Evolutionary conservation across 1,139 yeast genomes (phyloP).

Genomic region (Suhomyces bokatorum): DNA sequence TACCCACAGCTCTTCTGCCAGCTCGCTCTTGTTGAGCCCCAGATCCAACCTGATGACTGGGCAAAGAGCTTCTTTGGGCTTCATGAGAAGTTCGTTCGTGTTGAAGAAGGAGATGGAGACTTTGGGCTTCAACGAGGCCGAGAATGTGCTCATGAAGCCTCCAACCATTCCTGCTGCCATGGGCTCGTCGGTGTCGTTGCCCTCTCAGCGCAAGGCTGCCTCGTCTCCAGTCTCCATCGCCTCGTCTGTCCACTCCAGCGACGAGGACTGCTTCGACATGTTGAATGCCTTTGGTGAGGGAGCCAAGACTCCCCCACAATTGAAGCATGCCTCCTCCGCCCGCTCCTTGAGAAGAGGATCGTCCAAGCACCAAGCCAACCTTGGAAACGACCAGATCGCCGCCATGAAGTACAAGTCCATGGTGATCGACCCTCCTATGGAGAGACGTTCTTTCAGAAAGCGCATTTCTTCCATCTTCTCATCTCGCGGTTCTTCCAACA

Average conservation of each 20-base stretch:
- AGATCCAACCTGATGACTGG: slow-evolving; percentile 8
- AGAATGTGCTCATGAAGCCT: slow-evolving; percentile 32
- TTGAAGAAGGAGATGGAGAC: slow-evolving; percentile 28
- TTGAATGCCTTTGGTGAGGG: slow-evolving; percentile 19
- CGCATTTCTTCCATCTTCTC: slow-evolving; percentile 30
- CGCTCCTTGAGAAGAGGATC: slow-evolving; percentile 3
- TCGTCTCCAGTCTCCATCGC: slow-evolving; percentile 8
- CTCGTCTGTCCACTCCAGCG: slow-evolving; percentile 6
- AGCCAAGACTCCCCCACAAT: slow-evolving; percentile 7
- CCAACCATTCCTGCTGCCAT: slow-evolving; percentile 32
- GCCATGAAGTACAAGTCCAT: slow-evolving; percentile 19
- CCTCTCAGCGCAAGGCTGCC: neutral
- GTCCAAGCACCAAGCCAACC: slow-evolving; percentile 3
- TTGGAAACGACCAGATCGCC: slow-evolving; percentile 15
- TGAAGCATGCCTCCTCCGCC: slow-evolving; percentile 1
- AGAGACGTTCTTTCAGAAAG: slow-evolving; percentile 30
- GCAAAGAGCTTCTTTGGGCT: slow-evolving; percentile 25
- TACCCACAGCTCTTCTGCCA: slow-evolving; percentile 11
- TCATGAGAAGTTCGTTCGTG: slow-evolving; percentile 31
- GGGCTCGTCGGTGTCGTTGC: slow-evolving; percentile 8
- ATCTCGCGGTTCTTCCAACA: slow-evolving; percentile 13
- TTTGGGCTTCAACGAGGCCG: slow-evolving; percentile 34
- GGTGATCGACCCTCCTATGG: slow-evolving; percentile 17
- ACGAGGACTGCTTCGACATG: slow-evolving; percentile 23
- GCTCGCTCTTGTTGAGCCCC: slow-evolving; percentile 11